Percentiles rank a stretch among this genome's conserved stretches.
Evolutionary conservation across 2,329 filamentous ascomycete genomes (phyloP).

Genomic region (Botrytis elliptica): DNA sequence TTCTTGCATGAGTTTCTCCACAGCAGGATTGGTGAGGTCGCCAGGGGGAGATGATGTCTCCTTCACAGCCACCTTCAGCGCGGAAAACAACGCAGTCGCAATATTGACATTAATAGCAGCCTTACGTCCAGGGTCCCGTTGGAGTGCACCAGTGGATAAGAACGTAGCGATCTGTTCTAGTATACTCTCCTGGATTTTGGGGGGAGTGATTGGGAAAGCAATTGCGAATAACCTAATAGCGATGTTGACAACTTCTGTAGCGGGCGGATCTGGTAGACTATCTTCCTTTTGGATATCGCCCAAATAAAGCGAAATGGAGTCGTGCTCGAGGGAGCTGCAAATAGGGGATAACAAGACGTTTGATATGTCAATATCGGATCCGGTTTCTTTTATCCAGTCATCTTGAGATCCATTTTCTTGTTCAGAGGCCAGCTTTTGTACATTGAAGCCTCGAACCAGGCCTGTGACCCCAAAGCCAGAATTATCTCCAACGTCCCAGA

Average conservation of each 20-base stretch:
- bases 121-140: constrained; percentile 83
- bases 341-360: constrained; percentile 65
- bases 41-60: constrained; percentile 74
- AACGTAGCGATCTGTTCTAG: constrained; percentile 92
- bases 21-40: constrained; percentile 69
- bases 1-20: constrained; percentile 83
- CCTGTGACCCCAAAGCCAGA: constrained; percentile 92
- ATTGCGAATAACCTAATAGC: constrained; percentile 92
- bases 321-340: constrained; percentile 82
- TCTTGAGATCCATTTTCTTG: constrained; percentile 53
- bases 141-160: constrained; percentile 73
- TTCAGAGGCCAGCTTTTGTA: constrained; percentile 69
- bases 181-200: constrained; percentile 93
- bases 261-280: constrained; percentile 70
- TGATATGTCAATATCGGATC: constrained; percentile 65
- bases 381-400: constrained; percentile 53
- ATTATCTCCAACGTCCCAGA: constrained; percentile 96
- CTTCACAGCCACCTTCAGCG: constrained; percentile 79
- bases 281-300: constrained; percentile 45
- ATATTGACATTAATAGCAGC: constrained; percentile 91
- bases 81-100: constrained; percentile 74
- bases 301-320: constrained; percentile 78
- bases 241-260: constrained; percentile 91
- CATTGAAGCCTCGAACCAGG: constrained; percentile 73
- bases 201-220: constrained; percentile 80